These are phyloP conservation scores for Gracilariopsis chorda DNA, from an alignment of 23 red algal genomes.

Conservation along the genomic window DNA sequence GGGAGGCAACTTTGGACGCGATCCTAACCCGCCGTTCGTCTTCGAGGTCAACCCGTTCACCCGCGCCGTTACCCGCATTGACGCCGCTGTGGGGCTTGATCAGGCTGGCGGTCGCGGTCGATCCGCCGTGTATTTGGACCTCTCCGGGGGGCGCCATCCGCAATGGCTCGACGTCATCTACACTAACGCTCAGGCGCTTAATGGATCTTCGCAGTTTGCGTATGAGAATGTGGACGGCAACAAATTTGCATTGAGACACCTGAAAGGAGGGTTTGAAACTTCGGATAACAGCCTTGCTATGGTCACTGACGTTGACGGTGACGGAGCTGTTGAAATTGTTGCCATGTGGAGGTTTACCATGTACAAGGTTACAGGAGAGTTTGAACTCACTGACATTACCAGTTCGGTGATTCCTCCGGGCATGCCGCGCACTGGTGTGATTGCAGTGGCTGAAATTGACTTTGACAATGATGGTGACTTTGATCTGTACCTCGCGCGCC, in stretches of 20 bases:
- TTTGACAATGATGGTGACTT: slow-evolving; percentile 66
- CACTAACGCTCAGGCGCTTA: not conserved
- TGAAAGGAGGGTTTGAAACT: not conserved
- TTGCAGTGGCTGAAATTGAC: slow-evolving; percentile 56
- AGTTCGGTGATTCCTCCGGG: not conserved
- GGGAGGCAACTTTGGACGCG: slow-evolving; percentile 21
- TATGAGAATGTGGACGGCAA: not conserved
- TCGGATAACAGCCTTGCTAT: not conserved
- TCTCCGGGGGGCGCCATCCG: not conserved
- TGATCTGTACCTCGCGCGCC: slow-evolving; percentile 63
- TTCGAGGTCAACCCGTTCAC: not conserved
- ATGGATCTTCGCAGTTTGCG: not conserved
- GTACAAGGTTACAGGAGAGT: slow-evolving; percentile 31
- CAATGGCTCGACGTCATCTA: slow-evolving; percentile 14
- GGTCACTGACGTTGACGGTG: slow-evolving; percentile 49
- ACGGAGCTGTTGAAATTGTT: slow-evolving; percentile 33
- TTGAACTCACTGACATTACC: slow-evolving; percentile 37
- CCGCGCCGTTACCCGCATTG: slow-evolving; percentile 7
- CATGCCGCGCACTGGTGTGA: not conserved
- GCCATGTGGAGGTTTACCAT: not conserved
- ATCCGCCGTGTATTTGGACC: not conserved
- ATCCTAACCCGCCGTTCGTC: not conserved
- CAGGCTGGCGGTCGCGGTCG: not conserved
- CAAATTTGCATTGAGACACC: not conserved
- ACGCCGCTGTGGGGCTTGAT: not conserved